These are phyloP conservation scores for Anethum foeniculum DNA, from an alignment of 140 eudicot genomes.

Conservation along the genomic window DNA sequence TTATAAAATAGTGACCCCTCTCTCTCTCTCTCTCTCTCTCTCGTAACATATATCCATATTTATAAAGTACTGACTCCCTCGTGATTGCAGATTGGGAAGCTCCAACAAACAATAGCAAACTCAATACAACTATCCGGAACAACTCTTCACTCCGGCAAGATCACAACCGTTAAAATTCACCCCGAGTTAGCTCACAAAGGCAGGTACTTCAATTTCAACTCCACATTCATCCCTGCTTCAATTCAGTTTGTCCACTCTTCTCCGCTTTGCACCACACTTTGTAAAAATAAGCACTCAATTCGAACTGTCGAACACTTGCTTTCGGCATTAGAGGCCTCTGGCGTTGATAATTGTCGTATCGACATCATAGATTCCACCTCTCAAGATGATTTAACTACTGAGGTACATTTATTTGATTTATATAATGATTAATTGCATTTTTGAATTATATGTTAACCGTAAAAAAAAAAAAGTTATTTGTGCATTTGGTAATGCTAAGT, in stretches of 20 bases:
- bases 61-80: not conserved
- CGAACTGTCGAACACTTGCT: constrained; percentile 89
- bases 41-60: not conserved
- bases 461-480: not conserved
- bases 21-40: not conserved
- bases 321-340: constrained; percentile 77
- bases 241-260: constrained; percentile 44
- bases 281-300: constrained; percentile 44
- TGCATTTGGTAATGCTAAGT: not conserved
- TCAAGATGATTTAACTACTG: constrained; percentile 32
- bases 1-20: not conserved
- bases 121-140: constrained; percentile 55
- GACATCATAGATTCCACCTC: constrained; percentile 27
- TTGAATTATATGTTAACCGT: not conserved
- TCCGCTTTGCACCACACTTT: constrained; percentile 73
- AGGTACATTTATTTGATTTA: constrained; percentile 29
- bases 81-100: constrained; percentile 56
- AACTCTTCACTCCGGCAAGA: constrained; percentile 71
- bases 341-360: constrained; percentile 84
- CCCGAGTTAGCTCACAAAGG: constrained; percentile 83
- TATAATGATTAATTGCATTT: not conserved
- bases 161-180: constrained; percentile 44
- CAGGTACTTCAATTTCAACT: constrained; percentile 50
- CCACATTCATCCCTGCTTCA: constrained; percentile 52
- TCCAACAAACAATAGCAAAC: constrained; percentile 61